Percentiles rank a stretch among this genome's conserved stretches.
Evolutionary conservation across 2,329 filamentous ascomycete genomes (phyloP).

Genomic region (Emericellopsis cladophorae): DNA sequence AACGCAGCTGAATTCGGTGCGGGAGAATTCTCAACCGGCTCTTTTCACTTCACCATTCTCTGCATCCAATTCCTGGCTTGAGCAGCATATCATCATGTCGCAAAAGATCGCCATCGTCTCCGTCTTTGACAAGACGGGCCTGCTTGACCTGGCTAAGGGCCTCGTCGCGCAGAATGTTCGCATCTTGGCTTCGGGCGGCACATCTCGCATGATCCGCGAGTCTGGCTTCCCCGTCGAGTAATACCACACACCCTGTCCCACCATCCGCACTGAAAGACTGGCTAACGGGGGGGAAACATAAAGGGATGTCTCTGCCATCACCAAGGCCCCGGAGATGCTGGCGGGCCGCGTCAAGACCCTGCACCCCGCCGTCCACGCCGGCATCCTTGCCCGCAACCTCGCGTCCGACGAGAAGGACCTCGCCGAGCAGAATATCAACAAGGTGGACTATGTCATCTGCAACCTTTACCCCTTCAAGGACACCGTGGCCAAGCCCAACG

Average conservation of each 20-base stretch:
- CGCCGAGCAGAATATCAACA: constrained; percentile 85
- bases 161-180: constrained; percentile 81
- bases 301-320: constrained; percentile 95
- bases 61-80: too few species aligned
- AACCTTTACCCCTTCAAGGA: constrained; percentile 99
- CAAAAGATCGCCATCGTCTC: constrained; percentile 79
- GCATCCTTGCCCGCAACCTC: constrained; percentile 87
- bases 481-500: constrained; percentile 91
- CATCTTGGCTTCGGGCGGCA: constrained; percentile 88
- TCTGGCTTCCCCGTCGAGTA: constrained; percentile 90
- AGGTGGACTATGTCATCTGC: constrained; percentile 93
- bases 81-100: constrained; percentile 17
- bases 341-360: constrained; percentile 80
- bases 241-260: not conserved
- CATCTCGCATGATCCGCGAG: constrained; percentile 91
- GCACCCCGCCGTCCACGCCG: constrained; percentile 82
- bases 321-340: constrained; percentile 93
- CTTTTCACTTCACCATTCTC: too few species aligned
- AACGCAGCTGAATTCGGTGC: too few species aligned
- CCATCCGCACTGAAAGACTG: not conserved
- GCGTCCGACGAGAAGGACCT: constrained; percentile 95
- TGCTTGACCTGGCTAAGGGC: constrained; percentile 85
- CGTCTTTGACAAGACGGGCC: constrained; percentile 96
- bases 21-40: too few species aligned
- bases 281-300: constrained; percentile 1